phyloP scores from a whole-genome alignment of 1,284 basidiomycete genomes.

The Ustanciosporium gigantosporum region DNA sequence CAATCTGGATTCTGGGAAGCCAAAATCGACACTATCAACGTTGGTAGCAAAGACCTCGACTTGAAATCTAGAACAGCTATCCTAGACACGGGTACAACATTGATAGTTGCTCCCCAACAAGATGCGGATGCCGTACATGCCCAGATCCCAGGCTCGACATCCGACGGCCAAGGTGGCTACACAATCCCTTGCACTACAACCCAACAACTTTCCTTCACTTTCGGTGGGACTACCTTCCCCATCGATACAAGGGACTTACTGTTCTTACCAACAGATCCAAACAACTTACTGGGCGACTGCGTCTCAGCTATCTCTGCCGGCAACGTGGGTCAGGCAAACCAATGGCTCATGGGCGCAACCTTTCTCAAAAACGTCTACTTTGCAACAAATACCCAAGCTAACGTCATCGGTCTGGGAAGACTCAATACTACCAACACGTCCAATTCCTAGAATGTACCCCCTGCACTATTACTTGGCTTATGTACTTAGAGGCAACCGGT shows the following conservation, averaged over 20 bases:
- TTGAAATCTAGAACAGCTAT: constrained; percentile 64
- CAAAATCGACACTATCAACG: constrained; percentile 67
- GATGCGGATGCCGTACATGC: constrained; percentile 68
- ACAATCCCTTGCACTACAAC: constrained; percentile 76
- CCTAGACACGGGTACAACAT: constrained; percentile 61
- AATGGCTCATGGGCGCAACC: constrained; percentile 70
- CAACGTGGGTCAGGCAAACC: constrained; percentile 62
- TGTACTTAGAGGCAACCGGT: no score
- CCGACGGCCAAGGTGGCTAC: constrained; percentile 65
- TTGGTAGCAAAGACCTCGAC: constrained; percentile 66
- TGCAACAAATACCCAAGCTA: constrained; percentile 71
- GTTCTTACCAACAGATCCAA: constrained; percentile 70
- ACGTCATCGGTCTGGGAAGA: constrained; percentile 71
- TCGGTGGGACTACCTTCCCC: constrained; percentile 69
- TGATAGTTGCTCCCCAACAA: constrained; percentile 61
- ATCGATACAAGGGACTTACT: constrained; percentile 68
- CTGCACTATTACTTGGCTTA: no score
- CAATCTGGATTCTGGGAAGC: constrained; percentile 76
- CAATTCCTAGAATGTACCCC: no score
- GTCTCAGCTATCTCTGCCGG: constrained; percentile 74
- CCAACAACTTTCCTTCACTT: constrained; percentile 70
- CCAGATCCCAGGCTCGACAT: constrained; percentile 69
- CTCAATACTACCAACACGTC: constrained; percentile 25
- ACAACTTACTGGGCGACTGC: constrained; percentile 72
- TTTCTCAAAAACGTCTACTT: constrained; percentile 64